These are phyloP conservation scores for Aschersonia sp. DNA, from an alignment of 2,329 filamentous ascomycete genomes.

Conservation along the genomic window DNA sequence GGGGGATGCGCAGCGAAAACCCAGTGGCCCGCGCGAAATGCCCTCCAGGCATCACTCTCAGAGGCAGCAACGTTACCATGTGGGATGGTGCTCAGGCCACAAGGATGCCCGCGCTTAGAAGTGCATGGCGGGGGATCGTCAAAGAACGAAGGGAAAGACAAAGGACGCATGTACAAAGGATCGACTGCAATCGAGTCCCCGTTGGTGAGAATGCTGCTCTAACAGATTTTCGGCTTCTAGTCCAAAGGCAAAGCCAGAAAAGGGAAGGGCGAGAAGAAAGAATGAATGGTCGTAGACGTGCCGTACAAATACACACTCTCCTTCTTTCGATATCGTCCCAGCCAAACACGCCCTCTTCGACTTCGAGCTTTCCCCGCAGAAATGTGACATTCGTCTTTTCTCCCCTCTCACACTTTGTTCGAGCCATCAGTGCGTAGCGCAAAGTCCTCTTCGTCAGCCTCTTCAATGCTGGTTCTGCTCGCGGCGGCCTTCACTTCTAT, in stretches of 20 bases:
- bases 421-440: constrained; percentile 14
- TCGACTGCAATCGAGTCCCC: too few species aligned
- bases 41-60: too few species aligned
- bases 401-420: not conserved
- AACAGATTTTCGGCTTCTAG: not conserved
- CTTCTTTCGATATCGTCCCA: not conserved
- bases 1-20: too few species aligned
- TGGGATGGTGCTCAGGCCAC: too few species aligned
- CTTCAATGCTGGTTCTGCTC: constrained; percentile 43
- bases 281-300: not conserved
- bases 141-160: too few species aligned
- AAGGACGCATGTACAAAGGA: too few species aligned
- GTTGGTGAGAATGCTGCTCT: too few species aligned
- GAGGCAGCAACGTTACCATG: too few species aligned
- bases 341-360: not conserved
- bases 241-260: not conserved
- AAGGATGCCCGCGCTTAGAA: too few species aligned
- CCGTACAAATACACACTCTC: not conserved
- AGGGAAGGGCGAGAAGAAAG: not conserved
- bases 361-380: not conserved
- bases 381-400: too few species aligned
- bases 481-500: constrained; percentile 39
- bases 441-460: constrained; percentile 39
- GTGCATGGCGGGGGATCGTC: too few species aligned
- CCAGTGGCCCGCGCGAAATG: too few species aligned